Conservation (phyloP, 208 protist species). For the Trypanosoma platydactyli region DNA sequence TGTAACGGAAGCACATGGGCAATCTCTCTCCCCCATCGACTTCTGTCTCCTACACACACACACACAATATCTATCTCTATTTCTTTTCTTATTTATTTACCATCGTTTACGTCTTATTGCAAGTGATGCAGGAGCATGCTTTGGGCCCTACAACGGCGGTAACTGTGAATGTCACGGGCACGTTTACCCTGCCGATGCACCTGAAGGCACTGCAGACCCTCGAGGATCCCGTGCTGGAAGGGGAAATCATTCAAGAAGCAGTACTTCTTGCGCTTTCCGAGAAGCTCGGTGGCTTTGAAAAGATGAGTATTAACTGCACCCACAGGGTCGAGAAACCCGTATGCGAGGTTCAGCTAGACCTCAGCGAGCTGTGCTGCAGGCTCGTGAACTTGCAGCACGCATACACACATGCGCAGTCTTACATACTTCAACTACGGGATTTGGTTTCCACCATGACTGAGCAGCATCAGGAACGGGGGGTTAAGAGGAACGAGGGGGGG, state of each 20-base stretch:
- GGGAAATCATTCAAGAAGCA: constrained; percentile 67
- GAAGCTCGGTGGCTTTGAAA: constrained; percentile 66
- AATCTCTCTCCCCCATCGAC: neutral
- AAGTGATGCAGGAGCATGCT: constrained; percentile 1
- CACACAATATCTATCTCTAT: constrained; percentile 1
- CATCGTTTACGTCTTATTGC: neutral
- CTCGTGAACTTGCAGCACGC: constrained; percentile 59
- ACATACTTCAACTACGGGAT: constrained; percentile 43
- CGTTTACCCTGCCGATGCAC: constrained; percentile 48
- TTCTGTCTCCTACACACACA: neutral
- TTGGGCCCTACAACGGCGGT: constrained; percentile 27
- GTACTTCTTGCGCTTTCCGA: constrained; percentile 66
- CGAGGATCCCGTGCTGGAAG: constrained; percentile 55
- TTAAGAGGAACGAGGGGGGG: neutral
- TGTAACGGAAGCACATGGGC: too few relatives aligned
- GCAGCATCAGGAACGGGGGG: constrained; percentile 8
- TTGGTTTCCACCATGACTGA: constrained; percentile 21
- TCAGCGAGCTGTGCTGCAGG: constrained; percentile 41
- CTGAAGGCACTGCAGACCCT: constrained; percentile 50
- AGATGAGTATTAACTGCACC: constrained; percentile 30
- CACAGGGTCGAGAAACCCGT: constrained; percentile 19
- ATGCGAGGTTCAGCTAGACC: constrained; percentile 36
- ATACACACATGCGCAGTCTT: constrained; percentile 48
- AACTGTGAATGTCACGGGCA: constrained; percentile 50
- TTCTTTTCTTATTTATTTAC: constrained; percentile 10